These are phyloP conservation scores for Tuber borchii DNA, from an alignment of 495 filamentous ascomycete species.

Conservation along the genomic window DNA sequence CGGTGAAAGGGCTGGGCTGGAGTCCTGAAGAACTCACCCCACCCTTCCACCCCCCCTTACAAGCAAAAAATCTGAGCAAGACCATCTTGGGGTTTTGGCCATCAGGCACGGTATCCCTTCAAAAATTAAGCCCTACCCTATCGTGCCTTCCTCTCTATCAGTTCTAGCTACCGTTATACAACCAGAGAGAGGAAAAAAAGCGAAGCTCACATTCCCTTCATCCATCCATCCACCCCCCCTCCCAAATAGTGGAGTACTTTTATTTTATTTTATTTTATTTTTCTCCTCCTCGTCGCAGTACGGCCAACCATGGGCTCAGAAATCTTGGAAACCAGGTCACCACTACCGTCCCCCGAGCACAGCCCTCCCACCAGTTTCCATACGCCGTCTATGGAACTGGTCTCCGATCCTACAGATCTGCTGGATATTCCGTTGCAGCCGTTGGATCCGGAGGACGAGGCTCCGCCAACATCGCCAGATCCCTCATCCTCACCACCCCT, in stretches of 20 bases:
- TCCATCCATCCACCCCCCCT: slow-evolving; percentile 1
- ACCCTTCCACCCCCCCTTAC: slow-evolving; percentile 7
- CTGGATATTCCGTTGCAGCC: background rate
- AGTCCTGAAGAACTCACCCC: slow-evolving; percentile 5
- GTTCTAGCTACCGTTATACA: background rate
- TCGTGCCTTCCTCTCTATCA: background rate
- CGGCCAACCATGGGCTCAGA: slow-evolving; percentile 3
- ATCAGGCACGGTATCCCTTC: slow-evolving; percentile 12
- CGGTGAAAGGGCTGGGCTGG: slow-evolving; percentile 1
- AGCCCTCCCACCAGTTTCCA: slow-evolving; percentile 4
- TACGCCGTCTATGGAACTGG: background rate
- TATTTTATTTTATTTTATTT: slow-evolving; percentile 2
- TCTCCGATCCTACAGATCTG: background rate
- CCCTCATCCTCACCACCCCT: background rate
- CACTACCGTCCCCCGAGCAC: slow-evolving; percentile 4
- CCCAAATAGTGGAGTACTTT: background rate
- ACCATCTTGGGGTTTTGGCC: slow-evolving; percentile 4
- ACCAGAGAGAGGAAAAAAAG: background rate
- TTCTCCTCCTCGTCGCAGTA: slow-evolving; percentile 6
- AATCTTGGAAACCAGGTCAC: slow-evolving; percentile 10
- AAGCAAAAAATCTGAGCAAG: slow-evolving; percentile 9
- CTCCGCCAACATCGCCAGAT: background rate
- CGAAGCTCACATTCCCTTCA: background rate
- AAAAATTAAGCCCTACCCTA: slow-evolving; percentile 6
- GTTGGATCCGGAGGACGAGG: background rate